Percentiles rank a stretch among this genome's conserved stretches.
These are phyloP conservation scores for Orbilia quercus DNA, from an alignment of 2,329 filamentous ascomycete species.

Conservation along the genomic window DNA sequence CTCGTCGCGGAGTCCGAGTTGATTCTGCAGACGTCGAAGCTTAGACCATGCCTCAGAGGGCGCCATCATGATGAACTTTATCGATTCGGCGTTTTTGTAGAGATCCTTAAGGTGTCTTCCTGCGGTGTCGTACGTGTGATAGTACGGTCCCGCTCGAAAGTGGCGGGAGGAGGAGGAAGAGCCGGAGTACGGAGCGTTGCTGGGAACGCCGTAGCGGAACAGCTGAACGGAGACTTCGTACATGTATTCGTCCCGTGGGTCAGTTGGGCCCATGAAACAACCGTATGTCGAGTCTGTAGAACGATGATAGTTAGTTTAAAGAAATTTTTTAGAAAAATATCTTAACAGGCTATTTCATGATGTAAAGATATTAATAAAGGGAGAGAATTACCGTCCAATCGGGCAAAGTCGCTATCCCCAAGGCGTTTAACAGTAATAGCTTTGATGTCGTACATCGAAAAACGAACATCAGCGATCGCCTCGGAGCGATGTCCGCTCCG, in stretches of 20 bases:
- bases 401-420: slow-evolving; percentile 12
- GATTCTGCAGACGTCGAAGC: slow-evolving; percentile 20
- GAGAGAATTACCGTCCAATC: slow-evolving; percentile 13
- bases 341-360: too few species aligned
- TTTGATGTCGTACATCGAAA: slow-evolving; percentile 37
- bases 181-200: not conserved
- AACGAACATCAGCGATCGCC: slow-evolving; percentile 12
- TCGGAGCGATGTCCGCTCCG: slow-evolving; percentile 21
- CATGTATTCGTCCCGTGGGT: slow-evolving; percentile 21
- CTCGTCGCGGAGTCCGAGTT: slow-evolving; percentile 26
- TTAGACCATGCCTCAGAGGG: slow-evolving; percentile 24
- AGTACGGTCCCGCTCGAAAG: slow-evolving; percentile 21
- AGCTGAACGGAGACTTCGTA: slow-evolving; percentile 46
- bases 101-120: slow-evolving; percentile 35
- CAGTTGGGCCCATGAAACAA: slow-evolving; percentile 4
- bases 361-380: not conserved
- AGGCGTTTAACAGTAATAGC: slow-evolving; percentile 22
- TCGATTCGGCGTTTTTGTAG: slow-evolving; percentile 26
- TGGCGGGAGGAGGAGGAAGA: slow-evolving; percentile 13
- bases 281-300: slow-evolving; percentile 18
- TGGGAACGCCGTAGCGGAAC: slow-evolving; percentile 1
- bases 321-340: too few species aligned
- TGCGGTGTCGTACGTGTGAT: slow-evolving; percentile 5
- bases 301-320: not conserved
- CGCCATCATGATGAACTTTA: slow-evolving; percentile 29